These are phyloP conservation scores for Silene noctiflora DNA, from an alignment of 179 eudicot species.

Conservation along the genomic window DNA sequence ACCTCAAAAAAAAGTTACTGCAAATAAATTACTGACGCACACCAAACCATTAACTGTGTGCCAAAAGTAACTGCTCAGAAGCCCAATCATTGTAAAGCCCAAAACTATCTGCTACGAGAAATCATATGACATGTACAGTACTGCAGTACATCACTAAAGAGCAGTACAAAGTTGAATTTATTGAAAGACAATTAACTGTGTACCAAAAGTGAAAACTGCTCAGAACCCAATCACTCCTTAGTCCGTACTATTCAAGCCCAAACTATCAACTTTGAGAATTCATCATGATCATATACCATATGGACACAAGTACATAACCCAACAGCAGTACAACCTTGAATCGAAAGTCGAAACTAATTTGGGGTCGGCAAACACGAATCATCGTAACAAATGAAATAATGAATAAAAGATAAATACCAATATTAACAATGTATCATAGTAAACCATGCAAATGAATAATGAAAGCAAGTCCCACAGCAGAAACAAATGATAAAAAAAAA, in stretches of 20 bases:
- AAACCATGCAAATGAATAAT: background rate
- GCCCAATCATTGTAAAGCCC: too few relatives aligned
- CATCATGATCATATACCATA: too few relatives aligned
- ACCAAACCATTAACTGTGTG: too few relatives aligned
- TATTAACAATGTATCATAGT: background rate
- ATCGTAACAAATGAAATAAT: background rate
- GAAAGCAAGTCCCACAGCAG: background rate
- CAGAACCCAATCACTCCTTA: background rate
- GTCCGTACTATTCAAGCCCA: constrained; percentile 1
- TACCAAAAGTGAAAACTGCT: background rate
- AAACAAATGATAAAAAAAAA: background rate
- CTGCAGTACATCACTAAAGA: too few relatives aligned
- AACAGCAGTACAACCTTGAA: background rate
- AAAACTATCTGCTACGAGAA: too few relatives aligned
- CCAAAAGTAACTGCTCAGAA: too few relatives aligned
- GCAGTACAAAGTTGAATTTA: too few relatives aligned
- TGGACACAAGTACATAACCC: too few relatives aligned
- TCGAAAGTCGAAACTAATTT: background rate
- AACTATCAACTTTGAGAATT: constrained; percentile 2
- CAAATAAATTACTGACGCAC: too few relatives aligned
- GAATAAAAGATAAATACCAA: background rate
- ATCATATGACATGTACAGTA: too few relatives aligned
- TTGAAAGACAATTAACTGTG: too few relatives aligned
- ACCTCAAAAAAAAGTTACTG: too few relatives aligned
- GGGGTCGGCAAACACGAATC: background rate